Evolutionary conservation across 352 stramenopile genomes (phyloP), one percentile per base, ranked within the genome.

Genomic region (Blastocystis sp.): DNA sequence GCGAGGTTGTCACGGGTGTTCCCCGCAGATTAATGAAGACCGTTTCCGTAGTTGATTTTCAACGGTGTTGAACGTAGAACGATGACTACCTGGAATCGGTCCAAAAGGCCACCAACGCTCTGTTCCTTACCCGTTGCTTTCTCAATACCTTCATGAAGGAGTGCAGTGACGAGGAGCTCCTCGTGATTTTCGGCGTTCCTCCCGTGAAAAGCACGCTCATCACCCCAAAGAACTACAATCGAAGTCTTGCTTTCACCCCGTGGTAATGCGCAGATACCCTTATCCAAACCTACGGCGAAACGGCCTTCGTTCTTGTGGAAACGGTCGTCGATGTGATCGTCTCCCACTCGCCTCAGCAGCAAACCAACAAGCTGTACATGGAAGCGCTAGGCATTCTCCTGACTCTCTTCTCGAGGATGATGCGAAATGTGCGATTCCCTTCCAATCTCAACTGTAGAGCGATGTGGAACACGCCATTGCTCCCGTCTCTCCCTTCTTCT

Each of bases 91-190:
- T 79, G 69, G 69, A 79, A 43, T 28, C 38, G 1, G 69, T 79
- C 21, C 69, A 79, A 21, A 79, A 79, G 45, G 69, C 69, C 7
- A 79, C 69, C 7, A 79, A 79, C 24, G 69, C 69, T 21, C 43
- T 79, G 17, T 79, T 79, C 63, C 69, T 79, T 28, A 62, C 69
- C 17, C 69, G 69, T 3, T 79, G 69, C 40, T 79, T 79, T 24
- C 69, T 79, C 19, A 79, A 79, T 45, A 79, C 69, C 45, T 79
- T 79, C 63, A 79, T 79, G 69, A 79, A 79, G 43, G 69, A 79
- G 43, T 45, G 28, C 43, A 64, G 11, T 21, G 69, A 79, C 24
- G 69, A 79, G 38, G 69, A 79, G 43, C 38, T 79, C 11, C 43
- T 79, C 42, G 45, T 34, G n/a, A 28, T 79, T 10, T 79, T 79